Conservation (phyloP, 192 early-diverging fungal genomes). For the Coemansia sp. region DNA sequence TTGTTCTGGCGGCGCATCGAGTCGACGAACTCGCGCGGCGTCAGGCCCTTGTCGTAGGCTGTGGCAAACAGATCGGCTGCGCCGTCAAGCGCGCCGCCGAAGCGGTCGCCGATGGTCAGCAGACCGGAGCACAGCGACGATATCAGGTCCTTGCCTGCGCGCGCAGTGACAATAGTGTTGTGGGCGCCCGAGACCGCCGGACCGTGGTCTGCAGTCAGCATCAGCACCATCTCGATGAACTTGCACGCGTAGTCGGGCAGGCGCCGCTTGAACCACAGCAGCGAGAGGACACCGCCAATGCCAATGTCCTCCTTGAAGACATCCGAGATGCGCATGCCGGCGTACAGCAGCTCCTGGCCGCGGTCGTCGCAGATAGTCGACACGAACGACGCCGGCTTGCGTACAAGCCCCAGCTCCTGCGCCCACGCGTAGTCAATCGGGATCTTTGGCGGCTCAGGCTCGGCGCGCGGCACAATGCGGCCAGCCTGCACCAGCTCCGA, state of each 20-base stretch:
- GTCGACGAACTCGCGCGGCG: slow-evolving; percentile 92
- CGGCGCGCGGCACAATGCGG: slow-evolving; percentile 66
- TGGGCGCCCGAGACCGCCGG: slow-evolving; percentile 94
- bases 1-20: slow-evolving; percentile 95
- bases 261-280: slow-evolving; percentile 98
- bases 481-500: slow-evolving; percentile 70
- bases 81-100: slow-evolving; percentile 96
- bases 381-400: slow-evolving; percentile 97
- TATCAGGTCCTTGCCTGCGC: slow-evolving; percentile 97
- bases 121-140: slow-evolving; percentile 93
- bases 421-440: slow-evolving; percentile 99
- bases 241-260: slow-evolving; percentile 91
- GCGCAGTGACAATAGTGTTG: slow-evolving; percentile 88
- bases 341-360: slow-evolving; percentile 97
- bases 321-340: slow-evolving; percentile 97
- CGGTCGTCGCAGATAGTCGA: slow-evolving; percentile 99
- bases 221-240: slow-evolving; percentile 99
- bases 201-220: slow-evolving; percentile 99
- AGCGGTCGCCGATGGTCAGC: slow-evolving; percentile 96
- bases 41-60: slow-evolving; percentile 91
- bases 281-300: slow-evolving; percentile 93
- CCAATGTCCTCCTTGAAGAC: slow-evolving; percentile 99
- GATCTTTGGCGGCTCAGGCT: slow-evolving; percentile 96
- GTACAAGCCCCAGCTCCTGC: slow-evolving; percentile 95
- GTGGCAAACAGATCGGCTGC: slow-evolving; percentile 87